Evolutionary conservation across 2,329 filamentous ascomycete genomes (phyloP).

Genomic region (Neurospora sp.): DNA sequence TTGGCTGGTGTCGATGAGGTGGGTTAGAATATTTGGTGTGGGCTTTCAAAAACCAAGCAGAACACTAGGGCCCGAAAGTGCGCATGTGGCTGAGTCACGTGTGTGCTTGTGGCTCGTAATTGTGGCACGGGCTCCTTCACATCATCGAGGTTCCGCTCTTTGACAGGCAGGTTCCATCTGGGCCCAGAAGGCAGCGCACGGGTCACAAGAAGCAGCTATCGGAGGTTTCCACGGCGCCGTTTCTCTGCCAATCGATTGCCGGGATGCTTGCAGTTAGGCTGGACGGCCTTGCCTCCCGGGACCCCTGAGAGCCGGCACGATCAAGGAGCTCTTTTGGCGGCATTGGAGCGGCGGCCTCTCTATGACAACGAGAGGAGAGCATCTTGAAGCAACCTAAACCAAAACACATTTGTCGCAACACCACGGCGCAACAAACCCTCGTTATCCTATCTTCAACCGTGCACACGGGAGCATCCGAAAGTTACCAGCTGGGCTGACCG

Average conservation of each 20-base stretch:
- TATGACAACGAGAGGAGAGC: background rate
- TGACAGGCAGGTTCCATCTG: background rate
- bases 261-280: background rate
- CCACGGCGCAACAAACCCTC: background rate
- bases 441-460: background rate
- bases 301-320: conserved; percentile 1
- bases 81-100: conserved; percentile 19
- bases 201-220: background rate
- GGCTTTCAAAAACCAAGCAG: conserved; percentile 17
- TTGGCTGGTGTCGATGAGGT: conserved; percentile 19
- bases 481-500: background rate
- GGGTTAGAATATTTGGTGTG: conserved; percentile 20
- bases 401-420: background rate
- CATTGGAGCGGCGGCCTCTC: conserved; percentile 4
- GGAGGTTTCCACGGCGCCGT: background rate
- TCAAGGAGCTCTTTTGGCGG: conserved; percentile 3
- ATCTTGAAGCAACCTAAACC: background rate
- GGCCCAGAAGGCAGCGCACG: background rate
- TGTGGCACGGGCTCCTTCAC: conserved; percentile 3
- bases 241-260: conserved; percentile 5
- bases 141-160: conserved; percentile 4
- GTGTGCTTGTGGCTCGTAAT: conserved; percentile 1
- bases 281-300: background rate
- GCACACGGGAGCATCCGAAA: background rate
- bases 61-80: conserved; percentile 13